Conservation (phyloP, 257 asterid genomes). For the Solanum appendiculatum region DNA sequence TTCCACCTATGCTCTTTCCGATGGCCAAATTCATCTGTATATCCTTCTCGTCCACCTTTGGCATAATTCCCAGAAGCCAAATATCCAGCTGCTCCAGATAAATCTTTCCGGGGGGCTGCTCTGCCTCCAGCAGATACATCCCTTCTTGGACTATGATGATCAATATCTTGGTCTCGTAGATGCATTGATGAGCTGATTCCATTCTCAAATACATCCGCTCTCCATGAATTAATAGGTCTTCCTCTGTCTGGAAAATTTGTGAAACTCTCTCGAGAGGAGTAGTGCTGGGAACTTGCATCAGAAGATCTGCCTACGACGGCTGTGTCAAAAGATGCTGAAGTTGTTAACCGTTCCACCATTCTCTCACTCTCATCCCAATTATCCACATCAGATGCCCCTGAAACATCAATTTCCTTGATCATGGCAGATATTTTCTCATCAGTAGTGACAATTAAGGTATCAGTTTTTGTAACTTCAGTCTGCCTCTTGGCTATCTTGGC, state of each 20-base stretch:
- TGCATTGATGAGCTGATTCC: constrained; percentile 35
- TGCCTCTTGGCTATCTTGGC: constrained; percentile 81
- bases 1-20: constrained; percentile 64
- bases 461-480: constrained; percentile 35
- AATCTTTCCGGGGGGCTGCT: constrained; percentile 47
- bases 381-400: constrained; percentile 40
- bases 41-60: constrained; percentile 46
- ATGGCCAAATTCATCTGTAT: constrained; percentile 55
- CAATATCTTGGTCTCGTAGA: constrained; percentile 42
- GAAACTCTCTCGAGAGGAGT: constrained; percentile 47
- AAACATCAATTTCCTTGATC: constrained; percentile 34
- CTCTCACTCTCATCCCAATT: constrained; percentile 89
- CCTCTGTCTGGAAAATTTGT: constrained; percentile 45
- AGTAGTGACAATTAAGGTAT: constrained; percentile 16
- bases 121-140: constrained; percentile 55
- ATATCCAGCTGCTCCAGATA: constrained; percentile 54
- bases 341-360: constrained; percentile 52
- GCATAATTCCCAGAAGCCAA: constrained; percentile 38
- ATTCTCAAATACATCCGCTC: constrained; percentile 53
- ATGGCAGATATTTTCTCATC: constrained; percentile 39
- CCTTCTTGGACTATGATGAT: constrained; percentile 51
- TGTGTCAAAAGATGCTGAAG: constrained; percentile 43
- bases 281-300: constrained; percentile 48
- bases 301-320: constrained; percentile 34
- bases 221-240: constrained; percentile 55